Conservation (phyloP, 2,329 filamentous ascomycete species). For the Bertia moriformis region DNA sequence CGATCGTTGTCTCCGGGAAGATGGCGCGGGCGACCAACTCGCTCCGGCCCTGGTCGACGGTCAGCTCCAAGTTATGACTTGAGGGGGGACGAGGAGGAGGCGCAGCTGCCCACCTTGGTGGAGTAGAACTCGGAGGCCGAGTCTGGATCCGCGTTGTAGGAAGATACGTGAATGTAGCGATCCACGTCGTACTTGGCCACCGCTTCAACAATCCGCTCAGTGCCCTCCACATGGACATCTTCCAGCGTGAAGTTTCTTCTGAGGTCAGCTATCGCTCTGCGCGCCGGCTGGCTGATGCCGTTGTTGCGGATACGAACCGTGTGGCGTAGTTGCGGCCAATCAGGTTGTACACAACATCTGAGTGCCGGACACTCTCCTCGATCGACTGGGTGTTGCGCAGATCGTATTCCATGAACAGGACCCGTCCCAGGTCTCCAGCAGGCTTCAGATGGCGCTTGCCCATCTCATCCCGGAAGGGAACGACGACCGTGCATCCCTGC, state of each 20-base stretch:
- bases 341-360: constrained; percentile 93
- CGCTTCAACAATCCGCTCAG: constrained; percentile 80
- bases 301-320: constrained; percentile 43
- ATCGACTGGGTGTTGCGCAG: constrained; percentile 88
- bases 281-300: not conserved
- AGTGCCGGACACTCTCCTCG: constrained; percentile 91
- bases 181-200: constrained; percentile 97
- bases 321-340: constrained; percentile 89
- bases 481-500: constrained; percentile 82
- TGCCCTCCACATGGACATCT: constrained; percentile 85
- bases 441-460: constrained; percentile 91
- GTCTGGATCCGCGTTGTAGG: constrained; percentile 70
- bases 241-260: constrained; percentile 81
- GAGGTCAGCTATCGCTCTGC: not conserved
- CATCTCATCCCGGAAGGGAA: constrained; percentile 96
- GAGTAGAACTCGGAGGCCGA: constrained; percentile 80
- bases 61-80: not conserved
- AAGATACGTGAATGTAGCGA: constrained; percentile 90
- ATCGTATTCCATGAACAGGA: constrained; percentile 91
- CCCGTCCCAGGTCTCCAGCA: constrained; percentile 79
- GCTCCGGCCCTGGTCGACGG: constrained; percentile 44
- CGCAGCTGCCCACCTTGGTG: constrained; percentile 55
- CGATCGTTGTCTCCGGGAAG: constrained; percentile 96
- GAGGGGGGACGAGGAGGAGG: constrained; percentile 2
- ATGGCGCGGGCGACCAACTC: constrained; percentile 75